These are phyloP conservation scores for Salix koriyanagi DNA, from an alignment of 345 rosid genomes.

Conservation along the genomic window DNA sequence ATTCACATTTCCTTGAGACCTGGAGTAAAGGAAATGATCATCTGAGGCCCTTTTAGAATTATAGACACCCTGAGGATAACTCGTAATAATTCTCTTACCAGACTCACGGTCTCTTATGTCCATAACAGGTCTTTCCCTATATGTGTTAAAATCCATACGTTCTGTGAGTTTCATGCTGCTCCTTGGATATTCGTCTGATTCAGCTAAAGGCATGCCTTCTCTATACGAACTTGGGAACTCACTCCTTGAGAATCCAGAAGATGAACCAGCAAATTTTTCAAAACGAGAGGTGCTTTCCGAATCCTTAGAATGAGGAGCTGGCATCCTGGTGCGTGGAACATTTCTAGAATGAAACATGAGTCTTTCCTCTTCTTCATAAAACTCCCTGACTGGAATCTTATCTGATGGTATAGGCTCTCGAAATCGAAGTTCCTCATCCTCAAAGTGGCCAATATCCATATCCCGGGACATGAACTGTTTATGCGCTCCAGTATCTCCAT, in stretches of 20 bases:
- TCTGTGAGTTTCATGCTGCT: constrained; percentile 31
- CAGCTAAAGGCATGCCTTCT: constrained; percentile 31
- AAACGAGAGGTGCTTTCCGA: constrained; percentile 22
- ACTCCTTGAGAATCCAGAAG: constrained; percentile 32
- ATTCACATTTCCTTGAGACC: constrained; percentile 22
- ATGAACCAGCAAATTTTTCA: constrained; percentile 32
- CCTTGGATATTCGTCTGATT: constrained; percentile 34
- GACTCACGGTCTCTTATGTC: constrained; percentile 31
- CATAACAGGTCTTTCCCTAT: constrained; percentile 25
- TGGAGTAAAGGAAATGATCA: constrained; percentile 32
- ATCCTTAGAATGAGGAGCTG: constrained; percentile 30
- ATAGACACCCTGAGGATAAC: constrained; percentile 23
- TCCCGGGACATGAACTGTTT: constrained; percentile 16
- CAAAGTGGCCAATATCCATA: constrained; percentile 23
- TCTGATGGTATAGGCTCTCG: constrained; percentile 32
- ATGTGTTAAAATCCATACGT: constrained; percentile 21
- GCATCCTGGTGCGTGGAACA: constrained; percentile 21
- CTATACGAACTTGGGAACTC: constrained; percentile 27
- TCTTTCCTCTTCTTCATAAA: constrained; percentile 35
- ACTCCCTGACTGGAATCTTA: constrained; percentile 19
- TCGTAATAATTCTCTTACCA: constrained; percentile 23
- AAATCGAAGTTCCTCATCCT: constrained; percentile 33
- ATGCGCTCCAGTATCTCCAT: constrained; percentile 31
- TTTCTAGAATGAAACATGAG: constrained; percentile 31
- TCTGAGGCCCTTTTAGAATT: constrained; percentile 30